phyloP scores from a whole-genome alignment of 73 alveolate genomes.

The Paramecium biaurelia region DNA sequence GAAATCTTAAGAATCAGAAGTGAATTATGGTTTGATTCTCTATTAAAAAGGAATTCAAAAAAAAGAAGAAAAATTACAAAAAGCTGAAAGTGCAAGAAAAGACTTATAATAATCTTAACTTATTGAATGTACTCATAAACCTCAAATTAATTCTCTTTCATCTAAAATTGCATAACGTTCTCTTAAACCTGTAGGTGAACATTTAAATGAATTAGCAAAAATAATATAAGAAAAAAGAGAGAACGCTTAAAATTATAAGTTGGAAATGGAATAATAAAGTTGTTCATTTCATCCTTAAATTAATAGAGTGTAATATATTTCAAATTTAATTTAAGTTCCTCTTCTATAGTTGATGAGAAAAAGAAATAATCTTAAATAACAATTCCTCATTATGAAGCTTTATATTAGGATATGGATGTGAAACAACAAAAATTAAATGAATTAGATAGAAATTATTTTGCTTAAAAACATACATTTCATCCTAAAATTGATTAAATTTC shows the following conservation, averaged over 20 bases:
- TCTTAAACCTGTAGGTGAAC: constrained; percentile 11
- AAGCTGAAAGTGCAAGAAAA: constrained; percentile 50
- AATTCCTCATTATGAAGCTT: not conserved
- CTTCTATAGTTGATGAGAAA: constrained; percentile 12
- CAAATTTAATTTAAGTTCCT: not conserved
- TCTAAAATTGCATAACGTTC: not conserved
- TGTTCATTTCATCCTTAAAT: constrained; percentile 36
- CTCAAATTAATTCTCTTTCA: not conserved
- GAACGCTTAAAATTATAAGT: not conserved
- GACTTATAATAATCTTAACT: not conserved
- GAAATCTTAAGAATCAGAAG: constrained; percentile 45
- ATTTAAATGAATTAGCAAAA: constrained; percentile 5
- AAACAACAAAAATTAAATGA: not conserved
- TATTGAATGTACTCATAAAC: constrained; percentile 17
- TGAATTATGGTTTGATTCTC: constrained; percentile 13
- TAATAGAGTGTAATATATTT: not conserved
- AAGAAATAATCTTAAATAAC: constrained; percentile 20
- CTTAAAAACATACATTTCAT: constrained; percentile 24
- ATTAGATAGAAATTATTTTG: constrained; percentile 1
- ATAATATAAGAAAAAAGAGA: constrained; percentile 1
- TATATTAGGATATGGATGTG: not conserved
- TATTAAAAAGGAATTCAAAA: constrained; percentile 34
- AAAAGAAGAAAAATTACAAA: not conserved
- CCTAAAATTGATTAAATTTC: constrained; percentile 40
- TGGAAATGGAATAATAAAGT: not conserved